Percentiles rank a stretch among this genome's conserved stretches.
Conservation (phyloP, 2,329 filamentous ascomycete species). For the Helotiales sp. region DNA sequence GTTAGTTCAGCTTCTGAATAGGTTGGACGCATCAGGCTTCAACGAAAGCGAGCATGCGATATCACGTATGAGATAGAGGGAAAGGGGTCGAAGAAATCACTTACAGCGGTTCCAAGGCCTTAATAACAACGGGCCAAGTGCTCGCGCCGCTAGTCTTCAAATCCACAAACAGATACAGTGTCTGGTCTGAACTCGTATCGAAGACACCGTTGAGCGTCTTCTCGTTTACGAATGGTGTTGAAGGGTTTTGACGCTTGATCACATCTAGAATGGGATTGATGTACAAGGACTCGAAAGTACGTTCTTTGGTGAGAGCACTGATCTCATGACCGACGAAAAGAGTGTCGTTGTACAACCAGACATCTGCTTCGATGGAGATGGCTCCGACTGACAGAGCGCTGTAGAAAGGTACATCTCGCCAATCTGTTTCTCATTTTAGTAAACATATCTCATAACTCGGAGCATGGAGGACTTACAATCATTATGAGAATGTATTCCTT, state of each 20-base stretch:
- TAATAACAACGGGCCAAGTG: slow-evolving; percentile 61
- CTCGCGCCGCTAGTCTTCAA: slow-evolving; percentile 61
- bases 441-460: slow-evolving; percentile 49
- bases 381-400: slow-evolving; percentile 35
- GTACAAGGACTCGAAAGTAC: slow-evolving; percentile 39
- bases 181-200: slow-evolving; percentile 59
- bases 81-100: slow-evolving; percentile 44
- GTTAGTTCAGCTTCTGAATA: neutral
- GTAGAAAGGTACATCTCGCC: slow-evolving; percentile 40
- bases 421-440: slow-evolving; percentile 55
- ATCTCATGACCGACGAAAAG: slow-evolving; percentile 39
- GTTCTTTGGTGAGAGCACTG: slow-evolving; percentile 31
- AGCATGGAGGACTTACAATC: slow-evolving; percentile 60
- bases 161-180: slow-evolving; percentile 68
- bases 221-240: slow-evolving; percentile 49
- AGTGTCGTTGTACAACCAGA: slow-evolving; percentile 40
- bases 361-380: slow-evolving; percentile 38
- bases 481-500: slow-evolving; percentile 61
- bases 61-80: neutral
- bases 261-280: slow-evolving; percentile 39
- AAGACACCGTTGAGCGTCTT: slow-evolving; percentile 64
- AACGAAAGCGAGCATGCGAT: neutral
- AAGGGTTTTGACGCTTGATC: slow-evolving; percentile 38
- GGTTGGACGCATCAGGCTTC: neutral
- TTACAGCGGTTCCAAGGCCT: slow-evolving; percentile 62